A percentile compares a stretch with the other conserved stretches of the same genome.
Evolutionary conservation across 176 grass and related monocot genomes (phyloP).

Genomic region (Ensete ventricosum): DNA sequence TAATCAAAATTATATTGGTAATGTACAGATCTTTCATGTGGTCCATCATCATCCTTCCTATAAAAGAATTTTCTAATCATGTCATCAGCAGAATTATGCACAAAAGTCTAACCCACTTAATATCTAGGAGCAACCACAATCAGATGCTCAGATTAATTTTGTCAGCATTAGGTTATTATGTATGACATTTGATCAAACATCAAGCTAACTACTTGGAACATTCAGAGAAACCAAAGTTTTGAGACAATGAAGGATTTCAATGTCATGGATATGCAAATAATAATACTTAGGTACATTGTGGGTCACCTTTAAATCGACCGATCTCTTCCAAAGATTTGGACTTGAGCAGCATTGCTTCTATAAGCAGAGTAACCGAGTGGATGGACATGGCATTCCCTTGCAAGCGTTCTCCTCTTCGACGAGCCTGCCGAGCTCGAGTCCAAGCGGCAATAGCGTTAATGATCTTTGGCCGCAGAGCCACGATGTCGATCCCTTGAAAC

Average conservation of each 20-base stretch:
- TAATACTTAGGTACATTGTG: background rate
- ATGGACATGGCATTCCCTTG: slow-evolving; percentile 76
- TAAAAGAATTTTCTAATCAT: background rate
- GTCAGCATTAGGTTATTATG: background rate
- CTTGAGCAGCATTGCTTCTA: slow-evolving; percentile 91
- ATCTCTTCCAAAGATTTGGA: slow-evolving; percentile 71
- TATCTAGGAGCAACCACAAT: background rate
- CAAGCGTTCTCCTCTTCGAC: slow-evolving; percentile 52
- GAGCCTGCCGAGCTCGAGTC: slow-evolving; percentile 42
- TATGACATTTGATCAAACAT: background rate
- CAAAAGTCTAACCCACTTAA: background rate
- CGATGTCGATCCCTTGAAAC: slow-evolving; percentile 87
- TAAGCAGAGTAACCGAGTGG: slow-evolving; percentile 90
- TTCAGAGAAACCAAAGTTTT: background rate
- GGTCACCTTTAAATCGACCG: slow-evolving; percentile 57
- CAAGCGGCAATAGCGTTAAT: slow-evolving; percentile 62
- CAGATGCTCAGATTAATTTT: background rate
- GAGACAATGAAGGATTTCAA: background rate
- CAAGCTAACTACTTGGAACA: background rate
- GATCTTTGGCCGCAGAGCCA: slow-evolving; percentile 57
- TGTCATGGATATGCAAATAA: background rate
- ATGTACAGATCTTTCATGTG: no score
- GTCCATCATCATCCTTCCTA: background rate
- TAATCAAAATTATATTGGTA: no score
- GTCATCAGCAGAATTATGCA: background rate